Conservation (phyloP, 2,329 filamentous ascomycete genomes). For the Xylariaceae sp. region DNA sequence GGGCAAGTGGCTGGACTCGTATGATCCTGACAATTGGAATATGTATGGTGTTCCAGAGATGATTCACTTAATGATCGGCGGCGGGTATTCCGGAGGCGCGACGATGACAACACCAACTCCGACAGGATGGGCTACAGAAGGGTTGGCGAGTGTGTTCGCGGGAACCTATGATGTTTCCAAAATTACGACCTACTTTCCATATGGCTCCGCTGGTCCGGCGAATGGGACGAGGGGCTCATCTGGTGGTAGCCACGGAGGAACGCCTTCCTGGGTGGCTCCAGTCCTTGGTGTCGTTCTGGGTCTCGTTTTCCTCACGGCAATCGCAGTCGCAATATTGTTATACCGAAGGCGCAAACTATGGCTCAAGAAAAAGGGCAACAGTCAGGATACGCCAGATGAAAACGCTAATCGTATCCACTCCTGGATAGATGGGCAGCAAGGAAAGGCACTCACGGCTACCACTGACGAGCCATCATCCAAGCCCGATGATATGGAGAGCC, state of each 20-base stretch:
- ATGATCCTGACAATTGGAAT: conserved; percentile 61
- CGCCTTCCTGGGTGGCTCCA: conserved; percentile 58
- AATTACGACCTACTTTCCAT: conserved; percentile 61
- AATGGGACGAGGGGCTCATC: conserved; percentile 29
- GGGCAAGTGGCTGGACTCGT: conserved; percentile 66
- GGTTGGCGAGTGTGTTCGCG: conserved; percentile 52
- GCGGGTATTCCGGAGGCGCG: conserved; percentile 63
- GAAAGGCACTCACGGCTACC: conserved; percentile 46
- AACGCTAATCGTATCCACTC: conserved; percentile 46
- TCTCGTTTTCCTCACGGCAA: conserved; percentile 51
- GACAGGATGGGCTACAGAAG: conserved; percentile 51
- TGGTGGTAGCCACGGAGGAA: conserved; percentile 33
- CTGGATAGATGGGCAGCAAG: conserved; percentile 46
- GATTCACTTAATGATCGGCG: conserved; percentile 66
- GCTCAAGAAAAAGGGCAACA: conserved; percentile 34
- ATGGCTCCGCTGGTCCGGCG: conserved; percentile 36
- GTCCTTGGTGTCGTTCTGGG: conserved; percentile 62
- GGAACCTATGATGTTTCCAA: conserved; percentile 54
- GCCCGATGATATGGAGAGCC: conserved; percentile 39
- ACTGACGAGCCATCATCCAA: conserved; percentile 40
- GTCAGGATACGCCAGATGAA: conserved; percentile 44
- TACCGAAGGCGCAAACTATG: conserved; percentile 50
- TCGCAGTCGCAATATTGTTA: conserved; percentile 51
- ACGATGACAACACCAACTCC: conserved; percentile 63
- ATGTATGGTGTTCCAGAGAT: conserved; percentile 68